Evolutionary conservation across 208 protist genomes (phyloP), one percentile per base, ranked within the genome.

Genomic region (Zelonia costaricensis): DNA sequence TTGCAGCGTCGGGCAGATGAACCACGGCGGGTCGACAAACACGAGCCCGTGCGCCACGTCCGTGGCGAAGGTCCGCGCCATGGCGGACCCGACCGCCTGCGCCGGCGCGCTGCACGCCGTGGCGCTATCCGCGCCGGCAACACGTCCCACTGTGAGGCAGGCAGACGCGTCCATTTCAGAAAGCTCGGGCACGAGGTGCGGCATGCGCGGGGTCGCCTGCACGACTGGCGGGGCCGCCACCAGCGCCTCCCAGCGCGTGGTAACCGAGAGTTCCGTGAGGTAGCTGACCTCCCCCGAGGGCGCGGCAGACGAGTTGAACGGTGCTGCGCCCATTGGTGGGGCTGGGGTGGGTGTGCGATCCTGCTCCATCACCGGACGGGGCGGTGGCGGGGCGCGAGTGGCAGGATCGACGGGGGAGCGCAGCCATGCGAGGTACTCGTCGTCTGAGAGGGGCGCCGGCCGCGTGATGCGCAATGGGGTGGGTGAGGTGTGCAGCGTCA

Each of bases 11-110:
- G 70, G 48, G 57, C 84, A 93, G 15, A 87, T 43, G 49, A 76
- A 79, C 85, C 86, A 95, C 62, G 90, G 90, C 16, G 90, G 84
- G 33, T 89, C 77, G 6, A 61, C 60, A 51, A 93, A 87, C 10
- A 82, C 80, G 13, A 70, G 73, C 0, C 63, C 69, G 35, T 76
- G 39, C 28, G 55, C 18, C 16, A 66, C 62, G 52, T 76, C 40
- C 62, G 40, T 51, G 22, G 56, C 51, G 58, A 73, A 73, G 10
- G 52, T 57, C 3, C 53, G 39, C 12, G 39, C 8, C 7, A 40
- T n/a, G 16, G 56, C 70, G 15, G 46, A 35, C 60, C 65, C 62
- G 0, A 38, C 28, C 13, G 47, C 47, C 2, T 9, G 27, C 54
- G n/a, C 23, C 7, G n/a, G n/a, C n/a, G n/a, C n/a, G n/a, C n/a